phyloP scores from a whole-genome alignment of 2,329 filamentous ascomycete species.

The Claviceps maximensis region DNA sequence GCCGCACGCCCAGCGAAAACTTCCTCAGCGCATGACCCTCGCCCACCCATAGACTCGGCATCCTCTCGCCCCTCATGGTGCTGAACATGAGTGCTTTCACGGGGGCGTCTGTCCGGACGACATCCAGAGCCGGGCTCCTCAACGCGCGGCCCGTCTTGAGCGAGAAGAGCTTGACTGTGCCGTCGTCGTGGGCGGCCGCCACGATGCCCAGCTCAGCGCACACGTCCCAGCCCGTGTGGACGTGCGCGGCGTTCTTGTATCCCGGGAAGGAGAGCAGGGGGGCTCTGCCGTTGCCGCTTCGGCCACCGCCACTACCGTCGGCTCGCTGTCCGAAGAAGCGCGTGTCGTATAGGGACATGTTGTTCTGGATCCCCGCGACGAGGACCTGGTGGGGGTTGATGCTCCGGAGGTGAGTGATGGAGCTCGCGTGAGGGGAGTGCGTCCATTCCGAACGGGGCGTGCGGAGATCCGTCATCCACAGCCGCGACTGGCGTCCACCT shows the following conservation, averaged over 20 bases:
- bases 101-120: conserved; percentile 15
- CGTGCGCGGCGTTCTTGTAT: conserved; percentile 36
- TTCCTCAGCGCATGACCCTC: conserved; percentile 24
- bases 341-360: conserved; percentile 43
- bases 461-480: conserved; percentile 35
- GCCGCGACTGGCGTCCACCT: conserved; percentile 33
- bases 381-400: conserved; percentile 37
- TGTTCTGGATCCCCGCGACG: conserved; percentile 34
- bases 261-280: conserved; percentile 35
- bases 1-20: conserved; percentile 27
- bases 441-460: conserved; percentile 19
- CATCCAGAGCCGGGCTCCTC: conserved; percentile 13
- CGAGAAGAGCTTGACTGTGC: conserved; percentile 36
- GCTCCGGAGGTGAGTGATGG: conserved; percentile 36
- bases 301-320: conserved; percentile 7
- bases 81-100: conserved; percentile 33
- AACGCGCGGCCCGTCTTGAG: conserved; percentile 30
- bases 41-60: conserved; percentile 35
- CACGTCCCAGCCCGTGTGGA: conserved; percentile 39
- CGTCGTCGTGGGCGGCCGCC: conserved; percentile 40
- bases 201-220: conserved; percentile 33
- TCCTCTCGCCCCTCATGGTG: conserved; percentile 28
- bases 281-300: conserved; percentile 9
- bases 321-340: conserved; percentile 24
- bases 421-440: conserved; percentile 22